These are phyloP conservation scores for Rhodotorula paludigena DNA, from an alignment of 768 basidiomycete genomes.

Conservation along the genomic window DNA sequence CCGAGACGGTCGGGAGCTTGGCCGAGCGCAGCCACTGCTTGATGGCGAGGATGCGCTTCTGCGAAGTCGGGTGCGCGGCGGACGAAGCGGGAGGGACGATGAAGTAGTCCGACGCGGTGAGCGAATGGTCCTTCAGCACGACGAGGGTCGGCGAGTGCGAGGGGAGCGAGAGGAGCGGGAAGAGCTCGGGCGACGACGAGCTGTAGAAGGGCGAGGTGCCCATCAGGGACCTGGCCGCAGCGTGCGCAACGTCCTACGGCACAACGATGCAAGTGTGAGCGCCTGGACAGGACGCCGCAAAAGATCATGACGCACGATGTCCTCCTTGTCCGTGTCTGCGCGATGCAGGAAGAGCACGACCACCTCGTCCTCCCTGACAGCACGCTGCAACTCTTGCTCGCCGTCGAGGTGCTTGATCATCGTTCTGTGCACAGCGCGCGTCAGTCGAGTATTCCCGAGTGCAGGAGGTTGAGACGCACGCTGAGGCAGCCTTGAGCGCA, in stretches of 20 bases:
- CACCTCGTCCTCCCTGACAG: constrained; percentile 51
- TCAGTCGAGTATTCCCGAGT: accelerated
- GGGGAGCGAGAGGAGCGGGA: constrained; percentile 39
- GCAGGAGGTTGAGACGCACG: constrained; percentile 54
- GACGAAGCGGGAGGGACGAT: constrained; percentile 30
- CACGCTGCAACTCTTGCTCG: constrained; percentile 27
- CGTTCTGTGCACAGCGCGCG: neutral
- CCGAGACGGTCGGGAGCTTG: constrained; percentile 65
- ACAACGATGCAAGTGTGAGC: neutral
- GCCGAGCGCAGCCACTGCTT: constrained; percentile 61
- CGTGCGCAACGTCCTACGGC: constrained; percentile 50
- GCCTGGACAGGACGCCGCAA: constrained; percentile 34
- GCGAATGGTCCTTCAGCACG: constrained; percentile 60
- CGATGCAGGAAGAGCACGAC: constrained; percentile 59
- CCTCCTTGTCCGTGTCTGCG: neutral
- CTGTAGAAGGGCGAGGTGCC: constrained; percentile 54
- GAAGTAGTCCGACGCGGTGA: constrained; percentile 52
- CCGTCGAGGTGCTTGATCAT: constrained; percentile 13
- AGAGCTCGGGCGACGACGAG: constrained; percentile 49
- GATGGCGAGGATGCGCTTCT: constrained; percentile 25
- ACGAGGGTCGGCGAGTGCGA: constrained; percentile 51
- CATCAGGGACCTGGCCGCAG: constrained; percentile 56
- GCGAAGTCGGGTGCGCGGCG: constrained; percentile 19
- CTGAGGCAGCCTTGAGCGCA: constrained; percentile 65
- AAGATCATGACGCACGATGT: neutral